Evolutionary conservation across 2,329 filamentous ascomycete genomes (phyloP).

Genomic region (Colletotrichum viniferum): DNA sequence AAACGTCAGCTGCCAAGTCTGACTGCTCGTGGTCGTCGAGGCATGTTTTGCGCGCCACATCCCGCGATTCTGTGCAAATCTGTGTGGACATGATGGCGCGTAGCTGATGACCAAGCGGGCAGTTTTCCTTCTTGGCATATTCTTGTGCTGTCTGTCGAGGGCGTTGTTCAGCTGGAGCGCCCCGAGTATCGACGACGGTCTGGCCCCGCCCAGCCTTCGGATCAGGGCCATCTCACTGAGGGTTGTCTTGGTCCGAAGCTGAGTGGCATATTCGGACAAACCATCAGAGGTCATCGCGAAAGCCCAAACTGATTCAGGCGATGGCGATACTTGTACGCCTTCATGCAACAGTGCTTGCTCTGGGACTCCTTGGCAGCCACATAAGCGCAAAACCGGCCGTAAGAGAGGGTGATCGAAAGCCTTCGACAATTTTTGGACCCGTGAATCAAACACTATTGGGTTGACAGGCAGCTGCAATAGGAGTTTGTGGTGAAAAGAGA

Average conservation of each 20-base stretch:
- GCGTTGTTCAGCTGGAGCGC: conserved; percentile 32
- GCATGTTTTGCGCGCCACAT: conserved; percentile 25
- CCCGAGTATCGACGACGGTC: conserved; percentile 15
- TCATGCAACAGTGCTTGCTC: not conserved
- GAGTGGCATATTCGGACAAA: not conserved
- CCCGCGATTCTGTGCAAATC: conserved; percentile 31
- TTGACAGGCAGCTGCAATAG: not conserved
- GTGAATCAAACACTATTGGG: too few relatives aligned
- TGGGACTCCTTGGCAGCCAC: not conserved
- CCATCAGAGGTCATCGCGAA: not conserved
- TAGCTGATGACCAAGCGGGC: conserved; percentile 27
- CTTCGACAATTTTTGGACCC: not conserved
- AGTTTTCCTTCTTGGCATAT: conserved; percentile 16
- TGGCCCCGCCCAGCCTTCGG: conserved; percentile 21
- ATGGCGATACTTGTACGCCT: not conserved
- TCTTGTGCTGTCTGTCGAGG: not conserved
- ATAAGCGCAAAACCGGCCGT: not conserved
- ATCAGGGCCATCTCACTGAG: conserved; percentile 29
- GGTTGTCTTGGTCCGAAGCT: not conserved
- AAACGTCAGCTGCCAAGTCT: conserved; percentile 18
- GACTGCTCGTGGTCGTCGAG: conserved; percentile 28
- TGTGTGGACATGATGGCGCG: conserved; percentile 22
- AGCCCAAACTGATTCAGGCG: not conserved
- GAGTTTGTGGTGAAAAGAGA: not conserved
- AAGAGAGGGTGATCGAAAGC: not conserved